Percentiles rank a stretch among this genome's conserved stretches.
Conservation (phyloP, 163 green algal species). For the Trebouxiophyceae sp. region DNA sequence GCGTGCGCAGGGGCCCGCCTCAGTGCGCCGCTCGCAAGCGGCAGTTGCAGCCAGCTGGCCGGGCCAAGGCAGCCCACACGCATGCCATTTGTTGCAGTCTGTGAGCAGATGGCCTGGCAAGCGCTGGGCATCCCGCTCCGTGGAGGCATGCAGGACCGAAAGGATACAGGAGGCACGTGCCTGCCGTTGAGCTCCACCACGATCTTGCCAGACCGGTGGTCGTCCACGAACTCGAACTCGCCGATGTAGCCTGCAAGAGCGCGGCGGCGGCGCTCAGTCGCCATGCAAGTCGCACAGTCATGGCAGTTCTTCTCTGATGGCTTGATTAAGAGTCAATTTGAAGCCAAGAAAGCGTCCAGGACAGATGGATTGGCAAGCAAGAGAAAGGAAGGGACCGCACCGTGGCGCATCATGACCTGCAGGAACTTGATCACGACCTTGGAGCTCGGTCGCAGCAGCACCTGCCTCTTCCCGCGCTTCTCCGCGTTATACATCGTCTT, state of each 20-base stretch:
- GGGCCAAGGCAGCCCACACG: background rate
- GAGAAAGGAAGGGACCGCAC: constrained; percentile 21
- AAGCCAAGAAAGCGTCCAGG: too few relatives aligned
- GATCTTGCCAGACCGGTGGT: constrained; percentile 98
- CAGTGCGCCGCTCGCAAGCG: too few relatives aligned
- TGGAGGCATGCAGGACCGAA: too few relatives aligned
- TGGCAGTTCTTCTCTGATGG: too few relatives aligned
- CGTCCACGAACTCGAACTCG: constrained; percentile 99
- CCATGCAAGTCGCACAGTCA: too few relatives aligned
- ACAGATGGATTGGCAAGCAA: too few relatives aligned
- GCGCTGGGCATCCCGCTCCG: too few relatives aligned
- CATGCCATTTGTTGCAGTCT: background rate
- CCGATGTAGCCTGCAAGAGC: constrained; percentile 87
- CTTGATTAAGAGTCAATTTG: too few relatives aligned
- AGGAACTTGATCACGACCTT: constrained; percentile 99
- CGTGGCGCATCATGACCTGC: constrained; percentile 98
- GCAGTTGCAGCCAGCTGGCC: background rate
- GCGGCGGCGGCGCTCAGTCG: too few relatives aligned
- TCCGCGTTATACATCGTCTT: constrained; percentile 99
- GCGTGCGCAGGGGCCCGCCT: too few relatives aligned
- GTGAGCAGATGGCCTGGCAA: too few relatives aligned
- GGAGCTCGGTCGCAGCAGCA: constrained; percentile 89
- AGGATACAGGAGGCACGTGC: too few relatives aligned
- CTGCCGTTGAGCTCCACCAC: constrained; percentile 98
- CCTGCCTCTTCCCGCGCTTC: constrained; percentile 97